These are phyloP conservation scores for Coemansia sp. DNA, from an alignment of 192 early-diverging fungal genomes.

Conservation along the genomic window DNA sequence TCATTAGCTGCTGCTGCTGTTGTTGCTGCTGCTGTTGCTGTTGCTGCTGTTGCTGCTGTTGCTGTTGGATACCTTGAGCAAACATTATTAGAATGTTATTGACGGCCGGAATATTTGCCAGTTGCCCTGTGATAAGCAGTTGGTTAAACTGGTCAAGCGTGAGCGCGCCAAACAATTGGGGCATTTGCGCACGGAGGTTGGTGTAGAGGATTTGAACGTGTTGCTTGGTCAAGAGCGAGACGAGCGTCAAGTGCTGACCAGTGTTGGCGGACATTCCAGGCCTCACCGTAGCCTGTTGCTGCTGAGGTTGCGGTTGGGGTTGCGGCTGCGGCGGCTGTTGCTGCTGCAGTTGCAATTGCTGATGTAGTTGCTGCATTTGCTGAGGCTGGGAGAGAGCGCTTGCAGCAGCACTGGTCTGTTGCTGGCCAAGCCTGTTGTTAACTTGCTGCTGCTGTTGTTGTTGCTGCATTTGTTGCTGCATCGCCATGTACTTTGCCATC, in stretches of 20 bases:
- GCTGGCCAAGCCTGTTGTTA: slow-evolving; percentile 1
- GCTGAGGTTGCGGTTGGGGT: neutral
- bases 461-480: slow-evolving; percentile 9
- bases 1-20: slow-evolving; percentile 9
- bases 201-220: slow-evolving; percentile 23
- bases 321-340: slow-evolving; percentile 12
- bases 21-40: slow-evolving; percentile 24
- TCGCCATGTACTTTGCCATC: slow-evolving; percentile 11
- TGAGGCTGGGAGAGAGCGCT: slow-evolving; percentile 13
- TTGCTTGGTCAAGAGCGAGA: slow-evolving; percentile 19
- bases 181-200: slow-evolving; percentile 22
- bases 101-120: slow-evolving; percentile 18
- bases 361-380: slow-evolving; percentile 4
- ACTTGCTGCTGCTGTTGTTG: slow-evolving; percentile 11
- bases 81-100: slow-evolving; percentile 17
- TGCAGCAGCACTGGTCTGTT: neutral
- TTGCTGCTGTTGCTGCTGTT: slow-evolving; percentile 13
- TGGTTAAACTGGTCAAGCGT: slow-evolving; percentile 27
- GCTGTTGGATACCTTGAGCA: slow-evolving; percentile 6
- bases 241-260: slow-evolving; percentile 26
- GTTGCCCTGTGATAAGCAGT: slow-evolving; percentile 18
- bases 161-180: slow-evolving; percentile 29
- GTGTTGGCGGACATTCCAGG: slow-evolving; percentile 4
- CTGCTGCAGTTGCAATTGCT: slow-evolving; percentile 5
- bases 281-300: neutral